Conservation (phyloP, 169 alveolate genomes). For the Cryptosporidium baileyi region DNA sequence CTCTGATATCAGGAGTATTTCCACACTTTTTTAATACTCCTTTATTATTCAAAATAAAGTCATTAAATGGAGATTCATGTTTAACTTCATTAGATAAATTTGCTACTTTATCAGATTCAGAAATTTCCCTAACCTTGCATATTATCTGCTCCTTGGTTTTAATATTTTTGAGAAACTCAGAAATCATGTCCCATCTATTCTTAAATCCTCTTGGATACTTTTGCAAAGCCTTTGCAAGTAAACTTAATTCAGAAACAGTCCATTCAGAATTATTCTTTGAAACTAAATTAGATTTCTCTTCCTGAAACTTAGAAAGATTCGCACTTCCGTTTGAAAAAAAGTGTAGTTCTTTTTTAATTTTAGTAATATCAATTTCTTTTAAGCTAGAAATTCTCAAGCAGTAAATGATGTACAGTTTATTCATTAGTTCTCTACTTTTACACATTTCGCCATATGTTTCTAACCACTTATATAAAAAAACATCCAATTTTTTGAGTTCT, state of each 20-base stretch:
- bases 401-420: constrained; percentile 7
- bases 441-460: background rate
- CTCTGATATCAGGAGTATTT: constrained; percentile 72
- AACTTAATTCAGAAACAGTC: constrained; percentile 87
- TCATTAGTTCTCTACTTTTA: background rate
- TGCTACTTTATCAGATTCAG: constrained; percentile 74
- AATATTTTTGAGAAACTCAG: constrained; percentile 85
- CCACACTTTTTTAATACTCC: constrained; percentile 74
- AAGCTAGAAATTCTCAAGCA: background rate
- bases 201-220: constrained; percentile 88
- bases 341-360: background rate
- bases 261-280: constrained; percentile 77
- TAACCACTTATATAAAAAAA: constrained; percentile 26
- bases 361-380: background rate
- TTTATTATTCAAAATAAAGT: constrained; percentile 72
- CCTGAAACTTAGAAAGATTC: background rate
- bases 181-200: constrained; percentile 89
- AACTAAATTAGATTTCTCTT: background rate
- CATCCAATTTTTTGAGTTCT: constrained; percentile 8
- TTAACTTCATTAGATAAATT: constrained; percentile 72
- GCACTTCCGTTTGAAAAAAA: background rate
- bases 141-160: constrained; percentile 84
- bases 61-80: constrained; percentile 74
- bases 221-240: constrained; percentile 87
- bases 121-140: constrained; percentile 85